A percentile compares a stretch with the other conserved stretches of the same genome.
Evolutionary conservation across 345 rosid genomes (phyloP).

Genomic region (Triadica sebifera): DNA sequence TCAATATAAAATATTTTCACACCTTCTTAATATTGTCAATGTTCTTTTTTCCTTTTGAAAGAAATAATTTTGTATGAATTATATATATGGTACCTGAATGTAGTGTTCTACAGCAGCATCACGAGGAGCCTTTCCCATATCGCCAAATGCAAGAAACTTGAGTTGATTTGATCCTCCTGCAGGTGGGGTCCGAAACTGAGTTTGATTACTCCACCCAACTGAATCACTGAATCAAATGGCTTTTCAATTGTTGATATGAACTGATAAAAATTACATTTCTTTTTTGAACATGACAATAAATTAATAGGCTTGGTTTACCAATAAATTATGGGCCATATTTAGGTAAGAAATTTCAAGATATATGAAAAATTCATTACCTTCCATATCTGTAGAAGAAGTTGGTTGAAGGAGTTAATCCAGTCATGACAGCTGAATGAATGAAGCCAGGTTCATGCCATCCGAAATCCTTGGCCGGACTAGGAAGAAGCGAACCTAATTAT

Average conservation of each 20-base stretch:
- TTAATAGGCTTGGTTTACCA: too few species aligned
- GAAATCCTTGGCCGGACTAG: constrained; percentile 70
- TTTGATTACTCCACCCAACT: constrained; percentile 57
- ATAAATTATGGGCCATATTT: too few species aligned
- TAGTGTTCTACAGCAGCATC: constrained; percentile 65
- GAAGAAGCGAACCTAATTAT: constrained; percentile 27
- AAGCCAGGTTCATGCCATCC: constrained; percentile 85
- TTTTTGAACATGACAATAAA: too few species aligned
- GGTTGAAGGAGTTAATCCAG: constrained; percentile 51
- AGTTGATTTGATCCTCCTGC: constrained; percentile 53
- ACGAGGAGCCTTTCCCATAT: constrained; percentile 74
- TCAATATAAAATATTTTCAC: too few species aligned
- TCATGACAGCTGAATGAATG: constrained; percentile 62
- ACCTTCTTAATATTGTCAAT: too few species aligned
- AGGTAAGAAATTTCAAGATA: too few species aligned
- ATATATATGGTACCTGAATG: constrained; percentile 44
- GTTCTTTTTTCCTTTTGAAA: too few species aligned
- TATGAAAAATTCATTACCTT: constrained; percentile 27
- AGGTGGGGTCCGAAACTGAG: constrained; percentile 52
- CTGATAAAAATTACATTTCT: too few species aligned
- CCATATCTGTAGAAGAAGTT: constrained; percentile 56
- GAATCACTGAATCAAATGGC: constrained; percentile 35
- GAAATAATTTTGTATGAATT: neutral
- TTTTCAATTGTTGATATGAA: too few species aligned
- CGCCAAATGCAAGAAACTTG: constrained; percentile 58